Evolutionary conservation across 1,139 yeast genomes (phyloP).

Genomic region (Kurtzmaniella quercitrusa): DNA sequence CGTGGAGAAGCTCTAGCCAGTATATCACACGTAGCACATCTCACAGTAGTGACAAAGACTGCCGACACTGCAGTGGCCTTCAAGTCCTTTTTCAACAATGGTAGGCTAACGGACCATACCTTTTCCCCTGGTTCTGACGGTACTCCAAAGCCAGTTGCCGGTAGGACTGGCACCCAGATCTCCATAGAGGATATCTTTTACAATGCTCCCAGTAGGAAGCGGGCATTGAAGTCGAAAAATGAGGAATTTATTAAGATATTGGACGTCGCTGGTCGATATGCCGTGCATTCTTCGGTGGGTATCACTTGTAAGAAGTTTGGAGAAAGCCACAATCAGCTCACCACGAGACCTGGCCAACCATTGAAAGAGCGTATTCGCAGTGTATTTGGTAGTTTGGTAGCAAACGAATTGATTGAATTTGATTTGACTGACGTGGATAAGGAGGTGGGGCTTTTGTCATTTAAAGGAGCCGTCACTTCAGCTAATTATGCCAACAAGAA

Average conservation of each 20-base stretch:
- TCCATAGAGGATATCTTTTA: constrained; percentile 86
- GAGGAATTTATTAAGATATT: constrained; percentile 77
- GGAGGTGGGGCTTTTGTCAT: constrained; percentile 44
- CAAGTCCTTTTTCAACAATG: constrained; percentile 61
- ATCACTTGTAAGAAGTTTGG: constrained; percentile 78
- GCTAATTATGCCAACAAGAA: constrained; percentile 72
- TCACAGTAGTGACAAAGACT: constrained; percentile 77
- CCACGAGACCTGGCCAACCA: constrained; percentile 44
- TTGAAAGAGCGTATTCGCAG: constrained; percentile 66
- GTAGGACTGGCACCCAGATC: constrained; percentile 82
- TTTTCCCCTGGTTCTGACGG: constrained; percentile 21
- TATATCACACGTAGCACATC: constrained; percentile 57
- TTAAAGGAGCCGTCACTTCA: constrained; percentile 63
- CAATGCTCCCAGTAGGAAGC: constrained; percentile 75
- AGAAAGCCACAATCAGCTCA: constrained; percentile 54
- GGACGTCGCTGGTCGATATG: constrained; percentile 81
- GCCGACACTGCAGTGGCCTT: constrained; percentile 60
- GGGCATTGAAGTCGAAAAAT: constrained; percentile 58
- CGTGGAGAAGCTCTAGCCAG: constrained; percentile 60
- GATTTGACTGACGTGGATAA: constrained; percentile 14
- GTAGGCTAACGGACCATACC: constrained; percentile 45
- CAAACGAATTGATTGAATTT: constrained; percentile 58
- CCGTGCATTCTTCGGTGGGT: constrained; percentile 72
- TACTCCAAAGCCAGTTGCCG: constrained; percentile 77
- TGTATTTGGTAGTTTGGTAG: constrained; percentile 68